A percentile compares a stretch with the other conserved stretches of the same genome.
Conservation (phyloP, 148 eudicot genomes). For the Amaranthus palmeri region DNA sequence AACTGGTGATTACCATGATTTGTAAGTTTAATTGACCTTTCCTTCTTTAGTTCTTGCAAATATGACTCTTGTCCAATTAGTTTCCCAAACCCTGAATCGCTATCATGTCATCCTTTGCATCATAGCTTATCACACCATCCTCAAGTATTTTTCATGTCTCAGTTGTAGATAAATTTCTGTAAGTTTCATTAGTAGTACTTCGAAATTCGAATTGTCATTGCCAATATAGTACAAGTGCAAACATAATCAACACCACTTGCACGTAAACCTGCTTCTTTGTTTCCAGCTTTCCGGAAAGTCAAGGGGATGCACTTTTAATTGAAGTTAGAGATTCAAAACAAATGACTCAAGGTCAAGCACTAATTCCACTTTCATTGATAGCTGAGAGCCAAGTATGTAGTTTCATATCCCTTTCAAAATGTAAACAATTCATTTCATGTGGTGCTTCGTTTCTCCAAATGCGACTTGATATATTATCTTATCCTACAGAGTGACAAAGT, state of each 20-base stretch:
- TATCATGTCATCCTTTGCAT: no score
- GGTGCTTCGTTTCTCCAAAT: not conserved
- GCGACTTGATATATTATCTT: conserved; percentile 2
- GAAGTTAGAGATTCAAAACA: conserved; percentile 62
- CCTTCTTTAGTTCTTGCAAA: not conserved
- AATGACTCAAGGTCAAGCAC: conserved; percentile 58
- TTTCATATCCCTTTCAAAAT: conserved; percentile 3
- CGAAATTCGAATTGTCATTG: no score
- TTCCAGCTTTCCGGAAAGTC: conserved; percentile 78
- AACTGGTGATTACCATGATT: conserved; percentile 70
- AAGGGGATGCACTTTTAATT: conserved; percentile 63
- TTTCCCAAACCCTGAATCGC: not conserved
- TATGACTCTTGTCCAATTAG: not conserved
- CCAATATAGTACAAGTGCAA: not conserved
- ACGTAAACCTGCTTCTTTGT: conserved; percentile 1
- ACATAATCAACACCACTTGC: not conserved
- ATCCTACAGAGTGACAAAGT: conserved; percentile 52
- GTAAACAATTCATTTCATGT: not conserved
- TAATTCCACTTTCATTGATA: conserved; percentile 58
- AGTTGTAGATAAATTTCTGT: not conserved
- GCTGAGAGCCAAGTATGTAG: conserved; percentile 60
- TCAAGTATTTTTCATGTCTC: not conserved
- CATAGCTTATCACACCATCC: no score
- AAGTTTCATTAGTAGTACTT: not conserved
- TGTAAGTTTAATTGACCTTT: conserved; percentile 41